Evolutionary conservation across 108 stramenopile genomes (phyloP).

Genomic region (Nitzschia sp.): DNA sequence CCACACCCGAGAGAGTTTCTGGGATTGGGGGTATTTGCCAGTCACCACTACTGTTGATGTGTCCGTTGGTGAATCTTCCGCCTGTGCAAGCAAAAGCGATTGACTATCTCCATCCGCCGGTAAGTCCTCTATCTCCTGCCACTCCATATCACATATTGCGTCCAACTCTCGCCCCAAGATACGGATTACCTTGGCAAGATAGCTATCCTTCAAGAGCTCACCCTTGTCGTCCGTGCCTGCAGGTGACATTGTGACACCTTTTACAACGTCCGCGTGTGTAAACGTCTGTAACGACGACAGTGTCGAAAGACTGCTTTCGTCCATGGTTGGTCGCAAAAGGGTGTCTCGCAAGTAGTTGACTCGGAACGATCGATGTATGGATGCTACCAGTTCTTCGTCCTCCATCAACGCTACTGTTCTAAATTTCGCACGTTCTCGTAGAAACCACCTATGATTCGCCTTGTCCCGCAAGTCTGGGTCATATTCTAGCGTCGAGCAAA

Average conservation of each 20-base stretch:
- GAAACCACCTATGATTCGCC: slow-evolving; percentile 79
- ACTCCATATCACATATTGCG: slow-evolving; percentile 53
- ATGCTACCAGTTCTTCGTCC: slow-evolving; percentile 57
- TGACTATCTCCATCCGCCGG: slow-evolving; percentile 13
- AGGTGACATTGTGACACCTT: slow-evolving; percentile 69
- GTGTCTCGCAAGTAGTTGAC: slow-evolving; percentile 83
- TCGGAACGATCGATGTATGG: slow-evolving; percentile 82
- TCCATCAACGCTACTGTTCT: slow-evolving; percentile 85
- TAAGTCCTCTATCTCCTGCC: slow-evolving; percentile 43
- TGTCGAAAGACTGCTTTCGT: slow-evolving; percentile 80
- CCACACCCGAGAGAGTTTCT: slow-evolving; percentile 47
- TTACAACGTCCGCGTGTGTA: slow-evolving; percentile 80
- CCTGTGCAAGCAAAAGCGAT: background rate
- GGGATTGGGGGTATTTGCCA: slow-evolving; percentile 15
- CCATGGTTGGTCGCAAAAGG: slow-evolving; percentile 85
- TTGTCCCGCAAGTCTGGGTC: slow-evolving; percentile 82
- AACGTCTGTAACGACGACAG: slow-evolving; percentile 80
- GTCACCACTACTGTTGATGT: slow-evolving; percentile 27
- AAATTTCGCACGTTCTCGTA: slow-evolving; percentile 72
- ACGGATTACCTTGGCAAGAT: slow-evolving; percentile 65
- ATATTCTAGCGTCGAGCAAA: slow-evolving; percentile 77
- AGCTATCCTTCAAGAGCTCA: slow-evolving; percentile 48
- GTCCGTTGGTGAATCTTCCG: slow-evolving; percentile 20
- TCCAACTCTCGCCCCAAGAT: slow-evolving; percentile 62
- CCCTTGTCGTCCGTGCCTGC: slow-evolving; percentile 28